Evolutionary conservation across 306 rosid species (phyloP), one percentile per base, ranked within the genome.

Genomic region (Rosa rugosa): DNA sequence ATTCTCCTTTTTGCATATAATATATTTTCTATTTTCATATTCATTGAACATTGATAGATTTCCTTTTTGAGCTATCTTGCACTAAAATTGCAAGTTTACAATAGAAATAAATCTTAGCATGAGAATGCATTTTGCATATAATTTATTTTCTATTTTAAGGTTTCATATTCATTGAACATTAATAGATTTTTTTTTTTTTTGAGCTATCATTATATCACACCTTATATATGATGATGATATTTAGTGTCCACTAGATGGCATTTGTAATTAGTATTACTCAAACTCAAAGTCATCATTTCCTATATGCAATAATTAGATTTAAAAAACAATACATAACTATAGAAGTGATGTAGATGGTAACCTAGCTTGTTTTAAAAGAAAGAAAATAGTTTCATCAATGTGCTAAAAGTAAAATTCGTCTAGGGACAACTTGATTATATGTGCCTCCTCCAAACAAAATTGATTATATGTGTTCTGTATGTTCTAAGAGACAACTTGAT

Each of bases 401-500:
- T 60, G 40, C 53, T 44, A 75, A 75, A 75, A 11, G 79, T 45
- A 44, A 72, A 75, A 75, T 75, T 45, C 18, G 8, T 44, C 12
- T 25, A 0, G 59, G 11, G 79, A 75, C 79, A 75, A 60, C 79
- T 75, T 60, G 79, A 75, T 27, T 75, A 36, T 18, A 2, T 18
- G 46, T 60, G 70, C 79, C 59, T 60, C 71, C 71, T 67, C 8
- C 49, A 67, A 40, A 67, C 46, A 36, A 67, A 20, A 67, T 34
- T 7, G 71, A 67, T 67, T 67, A 9, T 17, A 18, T 67, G 20
- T 67, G 17, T 40, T 18, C 49, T 38, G 40, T 67, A 10, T 67
- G 70, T 65, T 65, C 45, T 9, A 42, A 41, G 22, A 73, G 79
- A 75, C 79, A 75, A 75, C 79, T 75, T 31, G 71, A 75, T 75